Conservation (phyloP, 768 basidiomycete genomes). For the Boletales sp. region DNA sequence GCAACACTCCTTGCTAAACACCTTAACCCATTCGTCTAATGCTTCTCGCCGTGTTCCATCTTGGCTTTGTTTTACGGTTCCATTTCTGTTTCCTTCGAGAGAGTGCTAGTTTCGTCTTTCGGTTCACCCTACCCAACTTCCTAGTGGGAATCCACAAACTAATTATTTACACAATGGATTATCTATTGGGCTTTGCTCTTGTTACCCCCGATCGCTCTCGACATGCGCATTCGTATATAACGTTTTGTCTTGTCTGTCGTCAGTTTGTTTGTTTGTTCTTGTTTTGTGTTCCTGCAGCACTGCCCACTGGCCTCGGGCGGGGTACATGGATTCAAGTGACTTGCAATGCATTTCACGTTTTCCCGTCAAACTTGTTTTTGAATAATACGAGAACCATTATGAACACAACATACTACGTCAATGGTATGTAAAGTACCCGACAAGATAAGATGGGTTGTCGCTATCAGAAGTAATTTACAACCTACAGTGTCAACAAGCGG, state of each 20-base stretch:
- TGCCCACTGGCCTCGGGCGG: conserved; percentile 1
- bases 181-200: conserved; percentile 31
- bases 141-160: conserved; percentile 24
- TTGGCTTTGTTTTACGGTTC: conserved; percentile 23
- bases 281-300: conserved; percentile 26
- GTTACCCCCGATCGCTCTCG: conserved; percentile 37
- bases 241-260: conserved; percentile 33
- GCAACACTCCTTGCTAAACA: conserved; percentile 18
- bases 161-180: conserved; percentile 27
- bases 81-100: conserved; percentile 8
- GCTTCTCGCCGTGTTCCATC: conserved; percentile 9
- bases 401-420: not conserved
- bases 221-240: conserved; percentile 33
- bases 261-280: conserved; percentile 26
- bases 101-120: conserved; percentile 16
- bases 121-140: conserved; percentile 14
- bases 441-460: no score
- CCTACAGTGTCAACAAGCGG: not conserved
- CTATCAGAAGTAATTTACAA: conserved; percentile 11
- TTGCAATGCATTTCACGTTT: conserved; percentile 10
- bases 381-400: no score
- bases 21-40: conserved; percentile 6
- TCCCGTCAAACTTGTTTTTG: no score
- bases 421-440: conserved; percentile 11
- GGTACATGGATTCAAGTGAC: conserved; percentile 9